Evolutionary conservation across 352 stramenopile genomes (phyloP).

Genomic region (Pythium graminicola): DNA sequence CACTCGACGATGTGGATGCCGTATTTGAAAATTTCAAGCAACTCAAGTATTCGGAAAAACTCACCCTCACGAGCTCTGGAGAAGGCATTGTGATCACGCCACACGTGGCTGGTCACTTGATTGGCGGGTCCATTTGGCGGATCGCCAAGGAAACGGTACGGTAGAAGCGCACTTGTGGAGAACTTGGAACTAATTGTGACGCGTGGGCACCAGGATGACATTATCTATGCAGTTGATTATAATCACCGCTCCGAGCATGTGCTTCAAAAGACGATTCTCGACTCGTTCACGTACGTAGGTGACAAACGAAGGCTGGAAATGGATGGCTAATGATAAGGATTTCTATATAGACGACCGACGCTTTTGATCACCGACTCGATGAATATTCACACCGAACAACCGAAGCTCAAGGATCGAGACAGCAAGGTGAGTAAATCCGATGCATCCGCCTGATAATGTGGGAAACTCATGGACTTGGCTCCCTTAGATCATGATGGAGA

Average conservation of each 20-base stretch:
- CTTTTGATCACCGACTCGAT: conserved; percentile 88
- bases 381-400: conserved; percentile 76
- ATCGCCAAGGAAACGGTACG: conserved; percentile 91
- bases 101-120: conserved; percentile 91
- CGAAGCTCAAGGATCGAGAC: conserved; percentile 84
- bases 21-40: conserved; percentile 91
- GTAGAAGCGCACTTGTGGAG: background rate
- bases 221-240: conserved; percentile 90
- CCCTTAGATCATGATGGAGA: conserved; percentile 87
- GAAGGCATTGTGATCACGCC: conserved; percentile 91
- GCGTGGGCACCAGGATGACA: conserved; percentile 64
- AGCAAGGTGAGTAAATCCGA: conserved; percentile 45
- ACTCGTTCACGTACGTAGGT: conserved; percentile 83
- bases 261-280: conserved; percentile 90
- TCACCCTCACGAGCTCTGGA: conserved; percentile 77
- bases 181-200: background rate
- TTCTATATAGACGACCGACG: conserved; percentile 52
- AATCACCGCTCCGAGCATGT: conserved; percentile 94
- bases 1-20: conserved; percentile 91
- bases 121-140: conserved; percentile 92
- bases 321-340: too few relatives aligned
- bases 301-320: too few relatives aligned
- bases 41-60: conserved; percentile 94
- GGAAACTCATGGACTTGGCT: background rate
- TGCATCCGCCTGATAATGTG: background rate